Evolutionary conservation across 2,329 filamentous ascomycete species (phyloP).

Genomic region (Fusarium sp.): DNA sequence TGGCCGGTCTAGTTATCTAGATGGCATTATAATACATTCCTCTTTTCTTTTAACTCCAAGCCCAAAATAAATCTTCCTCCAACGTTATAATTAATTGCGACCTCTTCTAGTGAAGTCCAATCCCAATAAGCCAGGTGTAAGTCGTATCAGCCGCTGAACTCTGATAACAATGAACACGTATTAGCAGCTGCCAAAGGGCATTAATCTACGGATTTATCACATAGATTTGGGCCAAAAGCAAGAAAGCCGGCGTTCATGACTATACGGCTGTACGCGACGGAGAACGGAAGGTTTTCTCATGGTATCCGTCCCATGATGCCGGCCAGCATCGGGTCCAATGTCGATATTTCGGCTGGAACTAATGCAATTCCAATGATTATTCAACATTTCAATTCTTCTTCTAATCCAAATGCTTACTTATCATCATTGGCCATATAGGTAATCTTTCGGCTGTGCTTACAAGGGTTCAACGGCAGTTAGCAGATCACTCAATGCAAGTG

Average conservation of each 20-base stretch:
- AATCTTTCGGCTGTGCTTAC: not conserved
- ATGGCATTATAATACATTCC: not conserved
- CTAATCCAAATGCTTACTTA: not conserved
- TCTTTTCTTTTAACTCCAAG: not conserved
- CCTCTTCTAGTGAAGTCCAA: not conserved
- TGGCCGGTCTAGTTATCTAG: not conserved
- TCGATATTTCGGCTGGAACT: not conserved
- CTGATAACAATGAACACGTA: not conserved
- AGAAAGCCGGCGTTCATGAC: not conserved
- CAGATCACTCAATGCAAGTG: not conserved
- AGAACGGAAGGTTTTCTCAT: not conserved
- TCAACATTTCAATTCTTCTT: not conserved
- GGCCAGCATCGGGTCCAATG: not conserved
- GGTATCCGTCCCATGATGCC: not conserved
- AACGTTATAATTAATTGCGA: not conserved
- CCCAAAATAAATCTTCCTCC: not conserved
- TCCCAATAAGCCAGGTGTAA: not conserved
- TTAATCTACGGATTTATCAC: not conserved
- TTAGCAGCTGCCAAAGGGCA: not conserved
- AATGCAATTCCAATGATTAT: not conserved
- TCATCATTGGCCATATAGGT: not conserved
- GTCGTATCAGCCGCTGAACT: not conserved
- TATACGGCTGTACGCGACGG: not conserved
- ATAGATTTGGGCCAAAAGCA: not conserved
- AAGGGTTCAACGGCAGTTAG: not conserved